Base-by-base conservation (phyloP, 2,329 filamentous ascomycete genomes). In the Diaporthe batatas region DNA sequence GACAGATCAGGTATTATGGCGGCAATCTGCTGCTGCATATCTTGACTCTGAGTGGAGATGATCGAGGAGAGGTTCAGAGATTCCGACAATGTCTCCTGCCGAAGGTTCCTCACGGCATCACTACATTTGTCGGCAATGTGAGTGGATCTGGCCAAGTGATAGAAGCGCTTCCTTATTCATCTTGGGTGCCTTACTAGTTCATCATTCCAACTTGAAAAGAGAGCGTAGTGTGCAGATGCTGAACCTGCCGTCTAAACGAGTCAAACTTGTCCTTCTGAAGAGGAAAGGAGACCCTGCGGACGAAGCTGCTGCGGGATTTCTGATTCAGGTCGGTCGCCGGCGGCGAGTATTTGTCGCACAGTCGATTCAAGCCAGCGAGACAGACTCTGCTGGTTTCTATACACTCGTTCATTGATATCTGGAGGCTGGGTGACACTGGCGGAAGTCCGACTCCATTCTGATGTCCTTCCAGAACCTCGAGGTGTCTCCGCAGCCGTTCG, bases 261-360 rank as follows among this genome's bases (percentile, higher is more conserved):
- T 67, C 62, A 10, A 67, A 67, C 2, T 39, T 67, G n/a, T 67
- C 62, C 47, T 67, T 67, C 47, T 67, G 62, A 5, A 65, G 6
- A 2, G 59, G 59, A 8, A 10, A 65, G 1, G 59, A 65, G 8
- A 18, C 3, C 14, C 23, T 65, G 18, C 59, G 59, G 0, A 12
- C 12, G 3, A 65, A 10, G 2, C 59, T 51, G 44, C 21, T 65
- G 4, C 7, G 29, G 0, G 29, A 51, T 7, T 2, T 18, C 21
- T 36, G 44, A 2, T 36, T 23, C 1, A 21, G 25, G 16, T 2
- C 29, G 0, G 6, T 65, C 21, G 2, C 11, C 1, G 44, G 59
- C 1, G 62, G 62, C 5, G 62, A 67, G n/a, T 32, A 67, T 6
- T 67, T 67, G 62, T 67, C 62, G 44, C 62, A 39, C 0, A 67